phyloP scores from a whole-genome alignment of 2,329 filamentous ascomycete species.

The Hysterium pulicare region DNA sequence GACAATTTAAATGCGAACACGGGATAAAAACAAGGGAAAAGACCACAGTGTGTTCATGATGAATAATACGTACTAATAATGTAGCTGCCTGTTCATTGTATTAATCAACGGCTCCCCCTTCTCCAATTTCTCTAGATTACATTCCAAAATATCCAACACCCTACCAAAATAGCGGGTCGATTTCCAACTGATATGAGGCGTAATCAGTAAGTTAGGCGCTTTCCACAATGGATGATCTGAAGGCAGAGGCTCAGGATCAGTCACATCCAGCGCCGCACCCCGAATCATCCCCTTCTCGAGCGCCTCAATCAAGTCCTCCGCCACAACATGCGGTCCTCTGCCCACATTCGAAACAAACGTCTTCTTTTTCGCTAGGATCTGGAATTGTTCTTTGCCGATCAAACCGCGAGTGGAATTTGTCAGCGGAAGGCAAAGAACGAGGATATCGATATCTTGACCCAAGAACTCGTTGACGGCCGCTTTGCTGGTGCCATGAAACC shows the following conservation, averaged over 20 bases:
- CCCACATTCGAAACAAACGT: not conserved
- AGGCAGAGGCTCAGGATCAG: slow-evolving; percentile 2
- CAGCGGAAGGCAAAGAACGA: not conserved
- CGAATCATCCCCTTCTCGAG: not conserved
- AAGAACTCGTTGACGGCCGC: slow-evolving; percentile 1
- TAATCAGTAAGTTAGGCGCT: too few relatives aligned
- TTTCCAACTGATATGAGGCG: too few relatives aligned
- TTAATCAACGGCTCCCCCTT: too few relatives aligned
- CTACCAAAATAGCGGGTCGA: too few relatives aligned
- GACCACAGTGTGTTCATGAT: too few relatives aligned
- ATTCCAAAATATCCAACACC: too few relatives aligned
- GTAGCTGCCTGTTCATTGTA: too few relatives aligned
- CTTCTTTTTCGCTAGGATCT: slow-evolving; percentile 1
- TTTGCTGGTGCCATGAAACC: not conserved
- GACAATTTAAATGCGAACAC: too few relatives aligned
- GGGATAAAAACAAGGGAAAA: too few relatives aligned
- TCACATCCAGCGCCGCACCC: slow-evolving; percentile 1
- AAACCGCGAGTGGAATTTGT: not conserved
- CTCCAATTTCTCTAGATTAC: too few relatives aligned
- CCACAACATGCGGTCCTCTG: not conserved
- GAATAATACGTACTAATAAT: too few relatives aligned
- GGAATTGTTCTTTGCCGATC: not conserved
- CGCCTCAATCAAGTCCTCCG: not conserved
- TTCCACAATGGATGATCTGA: slow-evolving; percentile 1
- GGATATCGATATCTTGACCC: not conserved